Base-by-base conservation (phyloP, 2,329 filamentous ascomycete genomes). In the Atkinsonella hypoxylon region DNA sequence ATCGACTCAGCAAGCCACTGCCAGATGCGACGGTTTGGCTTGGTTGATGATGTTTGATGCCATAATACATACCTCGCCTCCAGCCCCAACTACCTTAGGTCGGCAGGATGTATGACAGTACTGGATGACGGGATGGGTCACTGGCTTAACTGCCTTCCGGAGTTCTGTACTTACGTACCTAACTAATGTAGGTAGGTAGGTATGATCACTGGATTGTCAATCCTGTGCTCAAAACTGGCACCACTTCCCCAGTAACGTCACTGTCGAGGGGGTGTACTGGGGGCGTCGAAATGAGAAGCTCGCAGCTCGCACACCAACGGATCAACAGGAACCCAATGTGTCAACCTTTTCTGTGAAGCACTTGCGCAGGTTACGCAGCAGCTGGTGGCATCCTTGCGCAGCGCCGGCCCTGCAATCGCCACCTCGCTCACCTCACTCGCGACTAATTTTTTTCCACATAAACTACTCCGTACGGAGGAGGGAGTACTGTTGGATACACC, bases 301-400 rank as follows among this genome's bases (percentile, higher is more conserved):
- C n/a, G n/a, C 26, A 26, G 26, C 26, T 5, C 26, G 51, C 45
- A 45, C 47, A 36, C 51, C 49, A 49, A 51, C 42, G 38, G 36
- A 40, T 40, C 45, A 30, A 20, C 48, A 50, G 43, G 31, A 39
- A 48, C 12, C 47, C 44, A 50, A 45, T 52, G 41, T 49, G 50
- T 53, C 53, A 43, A 55, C 45, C 44, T 41, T 45, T 48, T 46
- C 38, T 41, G 49, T 43, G 49, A 50, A 55, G 49, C 51, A 45
- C 50, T 47, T 52, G 47, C 42, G 45, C 49, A 45, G 52, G 50
- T 51, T 53, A 51, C 53, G 51, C 54, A 51, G 55, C 48, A 50
- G 48, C 45, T 48, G 51, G 47, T 49, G 52, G 40, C 49, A 54
- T 53, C 54, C 55, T 50, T 55, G 53, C 49, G 26, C 48, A 43